phyloP scores from a whole-genome alignment of 495 filamentous ascomycete species.

The Pyrenula massariospora region DNA sequence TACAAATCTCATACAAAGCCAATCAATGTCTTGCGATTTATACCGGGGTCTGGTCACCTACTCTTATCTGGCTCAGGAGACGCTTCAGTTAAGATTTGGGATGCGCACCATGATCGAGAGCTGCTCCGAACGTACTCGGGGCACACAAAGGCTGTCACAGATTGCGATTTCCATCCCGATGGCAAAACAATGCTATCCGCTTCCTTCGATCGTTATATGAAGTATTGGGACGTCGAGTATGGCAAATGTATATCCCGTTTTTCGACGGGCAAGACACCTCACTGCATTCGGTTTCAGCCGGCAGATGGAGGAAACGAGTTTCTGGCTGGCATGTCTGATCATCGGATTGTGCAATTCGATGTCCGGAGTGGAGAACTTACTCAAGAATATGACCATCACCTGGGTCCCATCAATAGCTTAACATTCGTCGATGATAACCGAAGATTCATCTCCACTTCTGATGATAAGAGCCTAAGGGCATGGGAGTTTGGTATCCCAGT shows the following conservation, averaged over 20 bases:
- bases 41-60: conserved; percentile 77
- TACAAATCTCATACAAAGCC: conserved; percentile 81
- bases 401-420: conserved; percentile 94
- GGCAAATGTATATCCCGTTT: conserved; percentile 77
- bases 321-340: conserved; percentile 91
- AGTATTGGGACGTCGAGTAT: conserved; percentile 96
- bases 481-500: conserved; percentile 98
- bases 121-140: conserved; percentile 82
- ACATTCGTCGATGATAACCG: conserved; percentile 91
- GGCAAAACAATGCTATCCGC: conserved; percentile 88
- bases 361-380: conserved; percentile 71
- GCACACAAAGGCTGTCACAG: conserved; percentile 81
- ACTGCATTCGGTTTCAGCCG: conserved; percentile 90
- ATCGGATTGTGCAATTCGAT: conserved; percentile 98
- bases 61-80: conserved; percentile 79
- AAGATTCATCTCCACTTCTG: conserved; percentile 93
- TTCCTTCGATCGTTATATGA: conserved; percentile 87
- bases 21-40: conserved; percentile 78
- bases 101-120: conserved; percentile 80
- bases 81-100: conserved; percentile 85
- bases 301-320: conserved; percentile 75
- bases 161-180: conserved; percentile 71
- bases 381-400: conserved; percentile 96
- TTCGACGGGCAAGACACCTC: conserved; percentile 85
- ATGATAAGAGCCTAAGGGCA: conserved; percentile 88